Percentiles rank a stretch among this genome's conserved stretches.
These are phyloP conservation scores for Sugiyamaella valdiviana DNA, from an alignment of 805 yeast genomes.

Conservation along the genomic window DNA sequence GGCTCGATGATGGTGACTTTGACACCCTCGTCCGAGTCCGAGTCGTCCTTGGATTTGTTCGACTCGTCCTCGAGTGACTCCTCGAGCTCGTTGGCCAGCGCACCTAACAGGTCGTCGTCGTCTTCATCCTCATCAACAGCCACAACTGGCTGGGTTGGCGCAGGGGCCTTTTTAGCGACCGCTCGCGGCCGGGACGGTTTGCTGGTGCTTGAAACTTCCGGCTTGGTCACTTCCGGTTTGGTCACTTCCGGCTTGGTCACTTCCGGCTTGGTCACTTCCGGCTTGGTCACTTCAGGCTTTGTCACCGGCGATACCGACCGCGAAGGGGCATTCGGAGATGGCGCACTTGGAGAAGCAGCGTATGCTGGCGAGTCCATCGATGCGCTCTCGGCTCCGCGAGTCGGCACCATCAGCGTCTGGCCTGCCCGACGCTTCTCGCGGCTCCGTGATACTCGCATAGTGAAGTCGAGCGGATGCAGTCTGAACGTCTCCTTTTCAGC, in stretches of 20 bases:
- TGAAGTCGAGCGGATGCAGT: constrained; percentile 21
- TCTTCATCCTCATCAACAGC: constrained; percentile 24
- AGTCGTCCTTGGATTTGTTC: constrained; percentile 13
- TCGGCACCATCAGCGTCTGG: not conserved
- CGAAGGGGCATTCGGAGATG: constrained; percentile 2
- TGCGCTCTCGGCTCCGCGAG: not conserved
- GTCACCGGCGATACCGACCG: constrained; percentile 6
- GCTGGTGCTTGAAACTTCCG: not conserved
- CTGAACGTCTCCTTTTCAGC: constrained; percentile 39
- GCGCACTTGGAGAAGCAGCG: not conserved
- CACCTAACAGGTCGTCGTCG: constrained; percentile 27
- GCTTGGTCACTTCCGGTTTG: constrained; percentile 9
- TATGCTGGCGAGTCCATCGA: not conserved
- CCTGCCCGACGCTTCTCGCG: constrained; percentile 16
- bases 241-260: constrained; percentile 6
- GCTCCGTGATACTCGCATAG: constrained; percentile 18
- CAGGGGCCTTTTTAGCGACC: not conserved
- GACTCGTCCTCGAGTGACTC: constrained; percentile 19
- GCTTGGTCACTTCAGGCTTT: not conserved
- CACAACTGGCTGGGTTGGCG: constrained; percentile 1
- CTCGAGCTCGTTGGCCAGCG: constrained; percentile 28
- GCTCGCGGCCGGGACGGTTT: no score
- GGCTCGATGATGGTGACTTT: constrained; percentile 7
- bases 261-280: not conserved
- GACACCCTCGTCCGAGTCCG: constrained; percentile 10